These are phyloP conservation scores for Penicillium concentricum DNA, from an alignment of 2,329 filamentous ascomycete species.

Conservation along the genomic window DNA sequence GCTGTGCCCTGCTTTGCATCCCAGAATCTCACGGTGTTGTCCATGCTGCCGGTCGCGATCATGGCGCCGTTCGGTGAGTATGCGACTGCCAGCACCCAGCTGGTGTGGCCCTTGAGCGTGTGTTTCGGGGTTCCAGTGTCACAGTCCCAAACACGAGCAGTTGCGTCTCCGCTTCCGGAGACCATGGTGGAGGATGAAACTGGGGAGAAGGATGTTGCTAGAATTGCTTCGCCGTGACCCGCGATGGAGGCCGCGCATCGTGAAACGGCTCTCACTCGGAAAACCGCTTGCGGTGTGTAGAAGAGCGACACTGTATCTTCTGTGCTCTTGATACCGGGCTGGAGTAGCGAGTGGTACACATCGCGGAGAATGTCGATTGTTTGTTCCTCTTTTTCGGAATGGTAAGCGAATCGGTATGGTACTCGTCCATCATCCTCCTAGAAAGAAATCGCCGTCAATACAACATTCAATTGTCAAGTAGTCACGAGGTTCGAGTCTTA, in stretches of 20 bases:
- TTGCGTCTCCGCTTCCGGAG: conserved; percentile 87
- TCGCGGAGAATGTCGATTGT: conserved; percentile 48
- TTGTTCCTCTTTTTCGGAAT: conserved; percentile 40
- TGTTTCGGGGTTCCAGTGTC: conserved; percentile 86
- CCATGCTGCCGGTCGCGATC: conserved; percentile 88
- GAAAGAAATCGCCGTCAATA: conserved; percentile 2
- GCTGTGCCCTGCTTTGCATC: conserved; percentile 77
- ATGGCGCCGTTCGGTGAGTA: conserved; percentile 82
- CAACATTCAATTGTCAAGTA: conserved; percentile 3
- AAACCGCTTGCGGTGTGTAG: conserved; percentile 82
- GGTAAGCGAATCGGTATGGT: conserved; percentile 66
- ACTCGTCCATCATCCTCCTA: conserved; percentile 61
- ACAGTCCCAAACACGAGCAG: conserved; percentile 90
- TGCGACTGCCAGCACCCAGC: conserved; percentile 83
- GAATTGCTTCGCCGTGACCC: conserved; percentile 88
- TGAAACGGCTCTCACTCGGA: conserved; percentile 87
- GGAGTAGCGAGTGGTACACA: conserved; percentile 53
- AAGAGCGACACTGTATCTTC: conserved; percentile 64
- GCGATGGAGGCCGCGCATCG: conserved; percentile 84
- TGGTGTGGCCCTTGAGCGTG: conserved; percentile 82
- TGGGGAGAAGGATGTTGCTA: conserved; percentile 83
- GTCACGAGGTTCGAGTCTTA: conserved; percentile 38
- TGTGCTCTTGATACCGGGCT: conserved; percentile 53
- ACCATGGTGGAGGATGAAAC: conserved; percentile 73
- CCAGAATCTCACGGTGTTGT: conserved; percentile 89